Evolutionary conservation across 2,329 filamentous ascomycete species (phyloP), one percentile per base, ranked within the genome.

Genomic region (Helotiales sp.): DNA sequence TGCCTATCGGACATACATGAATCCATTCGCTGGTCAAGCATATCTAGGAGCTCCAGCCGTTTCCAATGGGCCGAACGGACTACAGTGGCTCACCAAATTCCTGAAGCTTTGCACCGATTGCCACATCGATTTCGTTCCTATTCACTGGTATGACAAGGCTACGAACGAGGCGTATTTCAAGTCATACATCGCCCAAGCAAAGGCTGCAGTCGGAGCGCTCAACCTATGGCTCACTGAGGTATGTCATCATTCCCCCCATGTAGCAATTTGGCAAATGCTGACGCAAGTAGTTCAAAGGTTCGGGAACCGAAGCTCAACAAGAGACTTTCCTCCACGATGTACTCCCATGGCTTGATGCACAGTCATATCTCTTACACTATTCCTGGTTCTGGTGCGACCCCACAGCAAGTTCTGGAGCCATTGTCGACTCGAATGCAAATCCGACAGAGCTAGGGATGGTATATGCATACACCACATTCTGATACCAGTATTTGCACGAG

Each of bases 141-240:
- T 79, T 30, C 78, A 80, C 64, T 80, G 77, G 77, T 80, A 80
- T 60, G 75, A 75, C 54, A 51, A 48, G 2, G 61, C 66, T 13
- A 68, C 68, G 33, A 71, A 74, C 60, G 62, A 69, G 12, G 64
- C 63, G 2, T 75, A 76, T 68, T 76, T 79, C 70, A 74, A 78
- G 70, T 57, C 66, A 47, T 75, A 78, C 63, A 64, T 79, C 29
- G 53, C 69, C 19, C 62, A 72, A 13, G 74, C 76, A 17, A 71
- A 71, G 49, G 57, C 56, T 6, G 66, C 74, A 19, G 68, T 17
- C 46, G 47, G n/a, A 67, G 29, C 25, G 25, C 17, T 48, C 24
- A 19, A 38, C n/a, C 63, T 79, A 48, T 79, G 73, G 73, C 65
- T 79, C 22, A 78, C 75, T n/a, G 77, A 58, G 52, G 52, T 58